Evolutionary conservation across 2,329 filamentous ascomycete species (phyloP).

Genomic region (Exophiala sp.): DNA sequence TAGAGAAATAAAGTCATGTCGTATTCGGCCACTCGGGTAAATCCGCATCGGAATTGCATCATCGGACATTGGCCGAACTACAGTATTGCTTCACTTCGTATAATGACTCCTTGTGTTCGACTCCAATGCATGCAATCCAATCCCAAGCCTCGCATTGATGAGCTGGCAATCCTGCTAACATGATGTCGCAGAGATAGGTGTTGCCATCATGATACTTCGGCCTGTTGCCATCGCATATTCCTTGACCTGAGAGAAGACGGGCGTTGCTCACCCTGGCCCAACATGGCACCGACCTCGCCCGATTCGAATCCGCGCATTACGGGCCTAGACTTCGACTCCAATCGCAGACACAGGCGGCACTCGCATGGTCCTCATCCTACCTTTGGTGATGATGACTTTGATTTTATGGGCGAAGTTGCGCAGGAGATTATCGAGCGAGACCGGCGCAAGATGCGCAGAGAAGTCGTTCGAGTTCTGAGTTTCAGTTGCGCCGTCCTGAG

Average conservation of each 20-base stretch:
- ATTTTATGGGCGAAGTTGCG: constrained; percentile 56
- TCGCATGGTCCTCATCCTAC: constrained; percentile 22
- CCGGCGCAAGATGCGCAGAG: constrained; percentile 48
- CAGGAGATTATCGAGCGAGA: constrained; percentile 56
- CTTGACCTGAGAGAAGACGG: not conserved
- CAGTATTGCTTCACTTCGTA: not conserved
- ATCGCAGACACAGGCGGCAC: constrained; percentile 31
- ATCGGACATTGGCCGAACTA: not conserved
- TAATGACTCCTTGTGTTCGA: too few relatives aligned
- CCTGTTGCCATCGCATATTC: not conserved
- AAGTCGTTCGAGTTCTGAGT: constrained; percentile 49
- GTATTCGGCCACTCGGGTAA: not conserved
- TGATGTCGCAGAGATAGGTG: constrained; percentile 2
- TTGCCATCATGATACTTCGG: constrained; percentile 4
- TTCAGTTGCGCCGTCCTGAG: constrained; percentile 57
- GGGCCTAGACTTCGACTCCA: constrained; percentile 44
- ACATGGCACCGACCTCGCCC: constrained; percentile 15
- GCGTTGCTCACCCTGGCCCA: not conserved
- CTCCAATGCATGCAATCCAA: too few relatives aligned
- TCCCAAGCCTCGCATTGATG: constrained; percentile 2
- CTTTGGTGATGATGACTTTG: constrained; percentile 32
- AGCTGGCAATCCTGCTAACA: constrained; percentile 3
- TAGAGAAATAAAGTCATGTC: too few relatives aligned
- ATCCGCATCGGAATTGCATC: not conserved
- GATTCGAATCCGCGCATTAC: constrained; percentile 33